A percentile compares a stretch with the other conserved stretches of the same genome.
Evolutionary conservation across 371 early-diverging fungal species (phyloP).

Genomic region (Lichtheimia ornata): DNA sequence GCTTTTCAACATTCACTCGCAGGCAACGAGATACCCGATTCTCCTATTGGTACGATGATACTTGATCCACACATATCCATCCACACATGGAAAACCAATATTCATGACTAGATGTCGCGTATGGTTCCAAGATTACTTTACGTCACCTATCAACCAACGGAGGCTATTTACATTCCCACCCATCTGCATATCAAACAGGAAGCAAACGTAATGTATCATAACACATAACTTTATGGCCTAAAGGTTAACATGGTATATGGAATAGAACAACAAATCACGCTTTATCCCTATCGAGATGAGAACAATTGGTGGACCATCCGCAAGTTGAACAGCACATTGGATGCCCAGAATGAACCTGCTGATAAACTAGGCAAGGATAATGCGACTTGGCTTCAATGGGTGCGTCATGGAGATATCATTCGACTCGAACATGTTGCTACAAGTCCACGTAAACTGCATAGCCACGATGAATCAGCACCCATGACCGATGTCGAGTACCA

Average conservation of each 20-base stretch:
- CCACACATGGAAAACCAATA: too few species aligned
- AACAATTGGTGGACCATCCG: slow-evolving; percentile 88
- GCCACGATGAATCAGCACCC: slow-evolving; percentile 65
- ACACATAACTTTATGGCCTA: slow-evolving; percentile 1
- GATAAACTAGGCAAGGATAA: slow-evolving; percentile 38
- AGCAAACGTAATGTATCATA: slow-evolving; percentile 61
- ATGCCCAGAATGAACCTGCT: slow-evolving; percentile 43
- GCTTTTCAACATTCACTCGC: slow-evolving; percentile 84
- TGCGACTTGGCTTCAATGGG: slow-evolving; percentile 42
- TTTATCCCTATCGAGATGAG: slow-evolving; percentile 83
- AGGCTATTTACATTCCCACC: slow-evolving; percentile 91
- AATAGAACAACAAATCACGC: slow-evolving; percentile 91
- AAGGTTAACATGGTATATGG: slow-evolving; percentile 2
- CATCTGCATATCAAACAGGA: slow-evolving; percentile 78
- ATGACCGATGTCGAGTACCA: slow-evolving; percentile 88
- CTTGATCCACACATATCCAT: too few species aligned
- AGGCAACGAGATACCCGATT: slow-evolving; percentile 68
- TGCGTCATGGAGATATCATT: slow-evolving; percentile 58
- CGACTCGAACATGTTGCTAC: slow-evolving; percentile 62
- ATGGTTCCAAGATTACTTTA: slow-evolving; percentile 76
- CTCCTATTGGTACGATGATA: slow-evolving; percentile 24
- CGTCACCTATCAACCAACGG: slow-evolving; percentile 74
- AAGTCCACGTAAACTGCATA: slow-evolving; percentile 41
- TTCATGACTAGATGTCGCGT: slow-evolving; percentile 67
- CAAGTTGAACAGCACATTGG: slow-evolving; percentile 43